Conservation (phyloP, 352 stramenopile genomes). For the Pythium rhizo-oryzae region DNA sequence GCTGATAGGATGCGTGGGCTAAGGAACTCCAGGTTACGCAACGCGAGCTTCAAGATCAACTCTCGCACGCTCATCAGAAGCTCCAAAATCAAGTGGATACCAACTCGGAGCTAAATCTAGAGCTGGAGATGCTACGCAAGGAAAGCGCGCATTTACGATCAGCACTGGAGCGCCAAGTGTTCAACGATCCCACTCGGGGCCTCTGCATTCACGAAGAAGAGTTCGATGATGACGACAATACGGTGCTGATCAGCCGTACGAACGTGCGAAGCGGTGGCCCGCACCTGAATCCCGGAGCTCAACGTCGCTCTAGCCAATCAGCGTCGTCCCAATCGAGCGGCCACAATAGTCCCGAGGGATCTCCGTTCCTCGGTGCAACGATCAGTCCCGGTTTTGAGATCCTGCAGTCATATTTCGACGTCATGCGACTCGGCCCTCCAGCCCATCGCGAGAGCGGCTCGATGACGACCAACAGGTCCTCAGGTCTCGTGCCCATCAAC, state of each 20-base stretch:
- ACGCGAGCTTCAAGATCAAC: conserved; percentile 70
- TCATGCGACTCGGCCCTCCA: conserved; percentile 4
- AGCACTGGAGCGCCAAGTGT: conserved; percentile 76
- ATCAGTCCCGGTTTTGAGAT: conserved; percentile 83
- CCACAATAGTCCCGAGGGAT: conserved; percentile 29
- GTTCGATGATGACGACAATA: conserved; percentile 58
- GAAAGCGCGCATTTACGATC: conserved; percentile 60
- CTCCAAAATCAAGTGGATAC: conserved; percentile 69
- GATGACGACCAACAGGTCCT: not conserved
- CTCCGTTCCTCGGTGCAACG: conserved; percentile 49
- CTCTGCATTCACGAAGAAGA: conserved; percentile 79
- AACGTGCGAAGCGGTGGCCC: conserved; percentile 25
- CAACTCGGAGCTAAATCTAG: conserved; percentile 73
- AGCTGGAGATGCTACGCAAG: conserved; percentile 68
- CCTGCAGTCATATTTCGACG: conserved; percentile 76
- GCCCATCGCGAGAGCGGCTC: not conserved
- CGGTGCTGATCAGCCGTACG: conserved; percentile 76
- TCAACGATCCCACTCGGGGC: conserved; percentile 58
- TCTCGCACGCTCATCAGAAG: conserved; percentile 65
- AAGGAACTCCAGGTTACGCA: conserved; percentile 83
- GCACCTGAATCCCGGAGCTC: conserved; percentile 13
- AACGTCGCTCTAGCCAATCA: conserved; percentile 10
- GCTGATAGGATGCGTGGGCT: conserved; percentile 71
- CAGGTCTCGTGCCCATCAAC: not conserved
- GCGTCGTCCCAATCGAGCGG: conserved; percentile 13